These are phyloP conservation scores for Seiridium cupressi DNA, from an alignment of 2,329 filamentous ascomycete species.

Conservation along the genomic window DNA sequence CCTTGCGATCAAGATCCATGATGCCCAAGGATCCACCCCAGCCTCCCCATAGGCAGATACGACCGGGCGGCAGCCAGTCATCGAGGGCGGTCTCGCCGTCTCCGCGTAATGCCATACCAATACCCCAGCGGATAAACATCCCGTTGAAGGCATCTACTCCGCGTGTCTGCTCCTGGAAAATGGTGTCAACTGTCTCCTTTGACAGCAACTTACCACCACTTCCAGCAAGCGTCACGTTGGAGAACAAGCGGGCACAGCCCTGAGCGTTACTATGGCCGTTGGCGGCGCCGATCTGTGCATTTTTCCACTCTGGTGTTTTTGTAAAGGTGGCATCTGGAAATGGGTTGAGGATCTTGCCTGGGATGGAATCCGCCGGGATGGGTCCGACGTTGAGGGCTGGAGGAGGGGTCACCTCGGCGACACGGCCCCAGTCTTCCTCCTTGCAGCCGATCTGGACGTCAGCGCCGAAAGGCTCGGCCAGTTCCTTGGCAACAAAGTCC, in stretches of 20 bases:
- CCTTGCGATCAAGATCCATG: conserved; percentile 18
- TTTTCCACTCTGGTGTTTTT: conserved; percentile 30
- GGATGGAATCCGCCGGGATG: conserved; percentile 13
- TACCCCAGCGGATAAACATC: conserved; percentile 34
- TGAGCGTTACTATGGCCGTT: conserved; percentile 47
- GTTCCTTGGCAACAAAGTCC: conserved; percentile 32
- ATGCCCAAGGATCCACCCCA: conserved; percentile 18
- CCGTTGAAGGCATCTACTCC: conserved; percentile 38
- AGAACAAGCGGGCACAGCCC: conserved; percentile 37
- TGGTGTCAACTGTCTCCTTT: conserved; percentile 37
- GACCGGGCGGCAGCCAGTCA: conserved; percentile 30
- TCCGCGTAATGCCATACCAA: conserved; percentile 36
- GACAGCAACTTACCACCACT: conserved; percentile 29
- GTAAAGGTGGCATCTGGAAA: conserved; percentile 17
- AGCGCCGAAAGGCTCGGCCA: conserved; percentile 38
- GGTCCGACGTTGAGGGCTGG: conserved; percentile 8
- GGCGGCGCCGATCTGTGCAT: conserved; percentile 35
- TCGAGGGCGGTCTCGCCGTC: conserved; percentile 20
- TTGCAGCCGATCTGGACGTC: conserved; percentile 44
- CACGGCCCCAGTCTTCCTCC: conserved; percentile 39
- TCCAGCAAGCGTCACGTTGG: conserved; percentile 51
- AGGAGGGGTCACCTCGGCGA: conserved; percentile 30
- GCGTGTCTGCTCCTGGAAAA: conserved; percentile 40
- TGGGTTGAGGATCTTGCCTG: conserved; percentile 28
- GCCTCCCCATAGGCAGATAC: conserved; percentile 20